Conservation (phyloP, 2,329 filamentous ascomycete genomes). For the Zopfia rhizophila region DNA sequence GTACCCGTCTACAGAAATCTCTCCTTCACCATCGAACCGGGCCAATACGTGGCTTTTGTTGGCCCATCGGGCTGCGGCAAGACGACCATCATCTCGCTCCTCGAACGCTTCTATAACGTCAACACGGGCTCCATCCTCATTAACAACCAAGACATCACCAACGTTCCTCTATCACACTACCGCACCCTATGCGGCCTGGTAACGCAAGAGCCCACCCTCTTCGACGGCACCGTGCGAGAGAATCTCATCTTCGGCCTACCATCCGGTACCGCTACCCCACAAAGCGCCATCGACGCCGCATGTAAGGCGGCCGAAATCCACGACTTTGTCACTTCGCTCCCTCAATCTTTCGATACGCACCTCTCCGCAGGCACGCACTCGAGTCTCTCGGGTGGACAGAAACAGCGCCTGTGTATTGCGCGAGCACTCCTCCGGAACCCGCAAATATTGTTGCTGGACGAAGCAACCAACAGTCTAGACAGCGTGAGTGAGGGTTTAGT, state of each 20-base stretch:
- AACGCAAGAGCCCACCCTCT: slow-evolving; percentile 89
- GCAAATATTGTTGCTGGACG: slow-evolving; percentile 85
- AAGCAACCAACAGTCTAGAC: slow-evolving; percentile 89
- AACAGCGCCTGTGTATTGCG: slow-evolving; percentile 74
- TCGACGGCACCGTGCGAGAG: slow-evolving; percentile 87
- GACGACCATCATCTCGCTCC: slow-evolving; percentile 57
- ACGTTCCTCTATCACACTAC: slow-evolving; percentile 69
- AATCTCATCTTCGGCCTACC: slow-evolving; percentile 82
- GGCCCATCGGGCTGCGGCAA: slow-evolving; percentile 60
- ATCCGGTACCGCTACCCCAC: slow-evolving; percentile 68
- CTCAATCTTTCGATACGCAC: slow-evolving; percentile 74
- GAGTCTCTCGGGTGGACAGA: slow-evolving; percentile 74
- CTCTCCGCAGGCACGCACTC: slow-evolving; percentile 79
- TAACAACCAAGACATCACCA: slow-evolving; percentile 43
- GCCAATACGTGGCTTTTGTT: slow-evolving; percentile 81
- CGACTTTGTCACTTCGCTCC: slow-evolving; percentile 29
- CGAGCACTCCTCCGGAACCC: slow-evolving; percentile 82
- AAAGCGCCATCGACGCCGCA: slow-evolving; percentile 67
- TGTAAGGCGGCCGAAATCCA: slow-evolving; percentile 69
- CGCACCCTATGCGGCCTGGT: slow-evolving; percentile 91
- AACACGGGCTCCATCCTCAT: slow-evolving; percentile 52
- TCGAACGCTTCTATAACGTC: slow-evolving; percentile 61
- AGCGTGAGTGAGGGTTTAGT: slow-evolving; percentile 75
- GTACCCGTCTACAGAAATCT: slow-evolving; percentile 87
- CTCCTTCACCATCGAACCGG: slow-evolving; percentile 76